phyloP scores from a whole-genome alignment of 257 asterid genomes.

The Coffea eugenioides region DNA sequence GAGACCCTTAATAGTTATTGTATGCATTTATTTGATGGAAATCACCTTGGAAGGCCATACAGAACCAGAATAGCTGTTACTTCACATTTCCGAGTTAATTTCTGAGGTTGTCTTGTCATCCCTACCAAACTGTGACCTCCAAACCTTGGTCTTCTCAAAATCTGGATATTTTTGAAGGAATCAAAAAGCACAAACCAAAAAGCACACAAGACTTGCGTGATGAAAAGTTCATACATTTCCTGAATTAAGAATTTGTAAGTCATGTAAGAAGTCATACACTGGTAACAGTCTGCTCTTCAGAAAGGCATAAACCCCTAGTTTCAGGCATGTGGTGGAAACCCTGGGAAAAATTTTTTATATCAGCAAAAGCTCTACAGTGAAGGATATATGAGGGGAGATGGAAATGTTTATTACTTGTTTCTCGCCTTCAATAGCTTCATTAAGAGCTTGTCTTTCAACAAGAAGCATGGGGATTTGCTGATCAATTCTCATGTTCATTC shows the following conservation, averaged over 20 bases:
- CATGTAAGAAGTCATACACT: slow-evolving; percentile 55
- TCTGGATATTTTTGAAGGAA: slow-evolving; percentile 36
- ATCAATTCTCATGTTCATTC: slow-evolving; percentile 91
- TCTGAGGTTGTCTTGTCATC: slow-evolving; percentile 81
- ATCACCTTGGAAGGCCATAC: slow-evolving; percentile 95
- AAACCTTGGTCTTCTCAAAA: slow-evolving; percentile 73
- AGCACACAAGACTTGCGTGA: not conserved
- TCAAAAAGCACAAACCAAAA: not conserved
- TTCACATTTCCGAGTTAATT: slow-evolving; percentile 77
- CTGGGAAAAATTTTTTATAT: slow-evolving; percentile 33
- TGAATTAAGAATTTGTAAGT: not conserved
- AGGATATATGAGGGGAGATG: not conserved
- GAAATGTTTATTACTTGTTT: slow-evolving; percentile 51
- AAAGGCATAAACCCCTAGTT: slow-evolving; percentile 94
- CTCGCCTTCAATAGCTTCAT: slow-evolving; percentile 98
- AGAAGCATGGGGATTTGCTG: slow-evolving; percentile 98
- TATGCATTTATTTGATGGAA: not conserved
- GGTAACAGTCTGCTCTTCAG: slow-evolving; percentile 95
- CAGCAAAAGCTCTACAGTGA: slow-evolving; percentile 6
- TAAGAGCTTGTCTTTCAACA: slow-evolving; percentile 92
- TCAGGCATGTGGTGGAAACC: slow-evolving; percentile 98
- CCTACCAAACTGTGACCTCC: slow-evolving; percentile 76
- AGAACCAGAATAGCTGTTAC: slow-evolving; percentile 95
- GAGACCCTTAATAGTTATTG: not conserved
- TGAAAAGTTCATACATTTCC: not conserved